Base-by-base conservation (phyloP, 805 yeast genomes). In the Spathaspora arborariae region DNA sequence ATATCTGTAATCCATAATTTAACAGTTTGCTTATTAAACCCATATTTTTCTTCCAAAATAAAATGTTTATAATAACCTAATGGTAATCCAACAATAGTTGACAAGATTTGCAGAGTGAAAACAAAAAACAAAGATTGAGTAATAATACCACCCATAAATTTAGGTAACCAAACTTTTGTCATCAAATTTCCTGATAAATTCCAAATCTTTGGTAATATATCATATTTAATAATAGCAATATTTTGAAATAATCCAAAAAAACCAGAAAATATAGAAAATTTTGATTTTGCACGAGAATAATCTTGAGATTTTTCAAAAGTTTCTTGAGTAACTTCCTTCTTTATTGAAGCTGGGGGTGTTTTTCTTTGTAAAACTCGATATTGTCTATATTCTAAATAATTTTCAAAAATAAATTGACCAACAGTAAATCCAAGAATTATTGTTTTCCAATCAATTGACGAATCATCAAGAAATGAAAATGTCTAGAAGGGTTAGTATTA, bases 1-100 rank as follows among this genome's bases (percentile, higher is more conserved):
- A 73, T 69, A 64, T 94, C 99, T 20, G 78, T 60, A 20, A 87
- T 46, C 87, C 95, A 94, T 43, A 89, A 71, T 43, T 72, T 68
- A 15, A 75, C 50, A 2, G 97, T 92, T 55, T 80, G 75, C 67
- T 94, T 94, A 72, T 94, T 94, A 72, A 94, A 94, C 1, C 99
- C 99, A 58, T 76, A 92, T 66, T 81, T 81, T 63, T 92, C 96
- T 68, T 94, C 99, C 55, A 94, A 74, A 13, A 90, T 91, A 70
- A 94, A 94, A 56, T 85, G 85, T 48, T 78, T 72, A 67, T 90
- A 91, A 63, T 85, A 82, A 8, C 82, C 74, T 19, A 83, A 60
- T 3, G 99, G 99, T 45, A 86, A 62, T 2, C 79, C 72, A 24
- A 81, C 48, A 2, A 88, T 43, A 2, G 83, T 70, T 7, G 83